Evolutionary conservation across 1,284 basidiomycete genomes (phyloP).

Genomic region (Cryptococcus jaspeensis): DNA sequence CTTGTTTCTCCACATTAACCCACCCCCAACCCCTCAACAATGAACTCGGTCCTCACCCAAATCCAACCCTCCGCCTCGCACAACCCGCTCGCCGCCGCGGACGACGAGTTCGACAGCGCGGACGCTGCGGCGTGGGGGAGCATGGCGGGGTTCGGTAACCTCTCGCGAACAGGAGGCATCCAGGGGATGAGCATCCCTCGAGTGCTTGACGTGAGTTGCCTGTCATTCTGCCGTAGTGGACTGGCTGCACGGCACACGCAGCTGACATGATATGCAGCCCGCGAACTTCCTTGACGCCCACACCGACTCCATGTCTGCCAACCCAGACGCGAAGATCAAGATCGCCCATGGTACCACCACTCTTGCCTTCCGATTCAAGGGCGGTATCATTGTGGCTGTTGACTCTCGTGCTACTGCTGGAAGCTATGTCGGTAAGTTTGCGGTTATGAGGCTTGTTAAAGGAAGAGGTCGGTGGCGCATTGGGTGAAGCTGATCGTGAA

Average conservation of each 20-base stretch:
- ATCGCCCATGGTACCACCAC: conserved; percentile 99
- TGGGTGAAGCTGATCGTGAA: background rate
- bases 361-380: conserved; percentile 93
- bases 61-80: conserved; percentile 56
- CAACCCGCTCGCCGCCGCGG: conserved; percentile 55
- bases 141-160: conserved; percentile 68
- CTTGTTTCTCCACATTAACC: background rate
- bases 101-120: conserved; percentile 57
- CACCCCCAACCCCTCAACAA: conserved; percentile 48
- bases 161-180: conserved; percentile 40
- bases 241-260: background rate
- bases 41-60: conserved; percentile 72
- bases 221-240: too few species aligned
- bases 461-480: background rate
- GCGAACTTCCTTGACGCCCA: conserved; percentile 81
- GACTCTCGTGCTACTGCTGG: conserved; percentile 97
- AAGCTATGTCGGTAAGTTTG: conserved; percentile 80
- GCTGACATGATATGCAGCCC: conserved; percentile 60
- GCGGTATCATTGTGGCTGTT: conserved; percentile 96
- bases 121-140: conserved; percentile 75
- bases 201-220: conserved; percentile 50
- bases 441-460: background rate
- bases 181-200: conserved; percentile 46
- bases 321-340: conserved; percentile 93
- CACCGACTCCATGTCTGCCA: conserved; percentile 83